Evolutionary conservation across 805 yeast genomes (phyloP), one percentile per base, ranked within the genome.

Genomic region (Ogataea angusta): DNA sequence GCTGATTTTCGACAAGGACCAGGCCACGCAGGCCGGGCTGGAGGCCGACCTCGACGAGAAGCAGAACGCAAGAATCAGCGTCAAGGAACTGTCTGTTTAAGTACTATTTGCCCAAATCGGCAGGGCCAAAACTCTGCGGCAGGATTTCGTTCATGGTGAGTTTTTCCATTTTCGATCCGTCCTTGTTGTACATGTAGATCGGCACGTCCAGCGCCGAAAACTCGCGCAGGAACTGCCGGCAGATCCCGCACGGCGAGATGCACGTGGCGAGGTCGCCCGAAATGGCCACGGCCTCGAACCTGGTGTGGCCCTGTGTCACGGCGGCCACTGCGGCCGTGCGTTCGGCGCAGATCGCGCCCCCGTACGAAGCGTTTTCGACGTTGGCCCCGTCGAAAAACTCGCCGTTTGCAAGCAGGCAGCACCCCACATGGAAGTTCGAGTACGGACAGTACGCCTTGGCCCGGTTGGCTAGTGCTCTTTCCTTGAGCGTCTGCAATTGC

Each of bases 321-420:
- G 85, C 83, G 30, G 73, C 71, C 10, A 73, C 70, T 2, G 82
- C 68, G 0, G 91, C 80, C 1, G 83, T 72, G 29, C 89, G 66
- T 54, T 85, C 95, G 0, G 95, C 95, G 59, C 95, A 85, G 17
- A 83, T 75, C 1, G 80, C 72, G 2, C 78, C 90, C 1, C 78
- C 95, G 56, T 85, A 90, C 35, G 93, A 79, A 3, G 97, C 98
- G 59, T 91, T 93, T 59, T 91, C 99, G 19, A 93, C 80, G 52
- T 91, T 91, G 29, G 95, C 95, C 4, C 98, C 99, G 10, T 64
- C 56, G 17, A 82, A 64, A 30, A 57, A 68, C 14, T 65, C 64
- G 2, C 77, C 84, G 7, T 66, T 57, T 0, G 56, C 60, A 17
- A 86, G 55, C 2, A 91, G 53, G 3, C 82, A 76, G 39, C 95